A percentile compares a stretch with the other conserved stretches of the same genome.
These are phyloP conservation scores for Cyclanthera cordifolia DNA, from an alignment of 306 rosid genomes.

Conservation along the genomic window DNA sequence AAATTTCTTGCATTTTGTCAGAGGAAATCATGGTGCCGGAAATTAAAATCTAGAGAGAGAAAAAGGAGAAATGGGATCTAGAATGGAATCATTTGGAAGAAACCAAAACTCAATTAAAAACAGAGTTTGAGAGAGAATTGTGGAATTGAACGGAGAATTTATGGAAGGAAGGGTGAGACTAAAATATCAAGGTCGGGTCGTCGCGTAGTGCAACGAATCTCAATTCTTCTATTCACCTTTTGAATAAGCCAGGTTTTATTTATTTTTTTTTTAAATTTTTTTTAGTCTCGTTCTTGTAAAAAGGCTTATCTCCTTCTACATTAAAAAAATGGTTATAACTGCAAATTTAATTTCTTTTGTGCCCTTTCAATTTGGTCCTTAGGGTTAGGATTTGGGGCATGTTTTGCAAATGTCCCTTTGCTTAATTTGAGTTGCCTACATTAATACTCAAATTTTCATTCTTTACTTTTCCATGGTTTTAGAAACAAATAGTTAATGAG, in stretches of 20 bases:
- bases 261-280: background rate
- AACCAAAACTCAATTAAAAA: too few species aligned
- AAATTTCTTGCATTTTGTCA: conserved; percentile 33
- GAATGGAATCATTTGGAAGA: conserved; percentile 50
- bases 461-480: too few species aligned
- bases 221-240: background rate
- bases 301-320: background rate
- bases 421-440: too few species aligned
- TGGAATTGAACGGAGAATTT: conserved; percentile 2
- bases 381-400: too few species aligned
- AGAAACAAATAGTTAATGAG: too few species aligned
- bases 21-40: conserved; percentile 23
- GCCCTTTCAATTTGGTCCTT: too few species aligned
- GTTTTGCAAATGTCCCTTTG: too few species aligned
- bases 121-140: background rate
- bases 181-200: conserved; percentile 61
- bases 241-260: background rate
- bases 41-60: background rate
- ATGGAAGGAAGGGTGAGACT: background rate
- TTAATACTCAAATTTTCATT: too few species aligned
- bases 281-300: background rate
- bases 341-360: too few species aligned
- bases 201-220: conserved; percentile 67
- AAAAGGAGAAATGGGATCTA: conserved; percentile 45
- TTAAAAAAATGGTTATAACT: background rate